Conservation (phyloP, 2,329 filamentous ascomycete genomes). For the Escovopsis weberi region DNA sequence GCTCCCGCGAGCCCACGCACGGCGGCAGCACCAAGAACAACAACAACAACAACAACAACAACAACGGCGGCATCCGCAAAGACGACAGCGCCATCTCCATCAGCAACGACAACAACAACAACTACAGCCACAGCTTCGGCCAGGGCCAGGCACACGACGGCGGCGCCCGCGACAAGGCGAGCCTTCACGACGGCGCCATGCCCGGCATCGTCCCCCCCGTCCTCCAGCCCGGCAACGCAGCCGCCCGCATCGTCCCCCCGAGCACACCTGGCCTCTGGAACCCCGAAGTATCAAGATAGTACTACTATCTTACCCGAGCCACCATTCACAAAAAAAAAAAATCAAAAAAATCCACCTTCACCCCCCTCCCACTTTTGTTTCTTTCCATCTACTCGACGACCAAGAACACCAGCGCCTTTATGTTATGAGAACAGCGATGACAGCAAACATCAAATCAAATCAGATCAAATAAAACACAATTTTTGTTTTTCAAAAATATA, state of each 20-base stretch:
- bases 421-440: no score
- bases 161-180: slow-evolving; percentile 10
- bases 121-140: slow-evolving; percentile 21
- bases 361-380: no score
- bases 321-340: neutral
- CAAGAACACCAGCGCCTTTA: no score
- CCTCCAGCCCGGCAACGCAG: slow-evolving; percentile 36
- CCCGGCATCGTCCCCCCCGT: slow-evolving; percentile 43
- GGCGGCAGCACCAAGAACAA: no score
- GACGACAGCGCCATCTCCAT: slow-evolving; percentile 32
- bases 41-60: no score
- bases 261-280: slow-evolving; percentile 47
- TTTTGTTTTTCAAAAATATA: neutral
- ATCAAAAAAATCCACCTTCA: no score
- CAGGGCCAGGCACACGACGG: slow-evolving; percentile 19
- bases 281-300: slow-evolving; percentile 11
- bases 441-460: no score
- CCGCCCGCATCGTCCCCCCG: slow-evolving; percentile 46
- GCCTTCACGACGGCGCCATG: slow-evolving; percentile 33
- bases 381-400: no score
- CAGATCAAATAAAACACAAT: no score
- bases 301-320: neutral
- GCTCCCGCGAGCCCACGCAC: slow-evolving; percentile 33
- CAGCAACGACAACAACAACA: slow-evolving; percentile 25
- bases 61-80: slow-evolving; percentile 14